Percentiles rank a stretch among this genome's conserved stretches.
Evolutionary conservation across 2,329 filamentous ascomycete genomes (phyloP).

Genomic region (Pseudogymnoascus sp.): DNA sequence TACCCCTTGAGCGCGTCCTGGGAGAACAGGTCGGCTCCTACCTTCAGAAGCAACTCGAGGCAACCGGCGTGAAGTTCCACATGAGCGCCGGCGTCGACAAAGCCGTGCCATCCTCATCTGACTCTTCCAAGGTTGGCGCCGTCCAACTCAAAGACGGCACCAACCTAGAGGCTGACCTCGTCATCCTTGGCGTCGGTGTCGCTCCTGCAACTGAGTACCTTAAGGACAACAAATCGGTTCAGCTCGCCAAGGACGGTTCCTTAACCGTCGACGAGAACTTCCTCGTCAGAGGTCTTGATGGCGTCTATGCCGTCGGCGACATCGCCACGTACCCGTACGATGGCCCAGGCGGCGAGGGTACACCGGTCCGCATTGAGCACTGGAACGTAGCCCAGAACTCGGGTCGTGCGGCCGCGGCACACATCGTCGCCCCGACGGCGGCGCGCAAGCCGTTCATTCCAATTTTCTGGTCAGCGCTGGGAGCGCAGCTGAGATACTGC

Average conservation of each 20-base stretch:
- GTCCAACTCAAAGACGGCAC: conserved; percentile 83
- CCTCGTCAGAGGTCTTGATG: conserved; percentile 63
- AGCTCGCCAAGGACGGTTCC: conserved; percentile 77
- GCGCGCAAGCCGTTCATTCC: conserved; percentile 72
- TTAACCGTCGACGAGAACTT: conserved; percentile 74
- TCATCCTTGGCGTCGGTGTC: conserved; percentile 87
- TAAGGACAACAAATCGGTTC: conserved; percentile 58
- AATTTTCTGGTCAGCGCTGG: conserved; percentile 93
- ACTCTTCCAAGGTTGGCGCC: conserved; percentile 66
- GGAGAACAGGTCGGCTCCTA: conserved; percentile 73
- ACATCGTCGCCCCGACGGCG: conserved; percentile 60
- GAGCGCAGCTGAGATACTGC: conserved; percentile 84
- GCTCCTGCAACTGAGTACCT: conserved; percentile 78
- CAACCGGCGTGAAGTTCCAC: conserved; percentile 82
- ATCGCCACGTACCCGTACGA: conserved; percentile 93
- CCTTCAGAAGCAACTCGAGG: conserved; percentile 71
- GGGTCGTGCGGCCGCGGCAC: conserved; percentile 68
- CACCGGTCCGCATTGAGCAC: conserved; percentile 79
- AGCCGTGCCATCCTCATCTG: conserved; percentile 60
- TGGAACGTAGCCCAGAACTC: conserved; percentile 98
- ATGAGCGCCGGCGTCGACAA: conserved; percentile 75
- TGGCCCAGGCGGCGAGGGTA: conserved; percentile 73
- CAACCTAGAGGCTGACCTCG: conserved; percentile 73
- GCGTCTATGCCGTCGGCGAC: conserved; percentile 89
- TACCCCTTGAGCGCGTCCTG: conserved; percentile 78